A percentile compares a stretch with the other conserved stretches of the same genome.
Evolutionary conservation across 2,329 filamentous ascomycete species (phyloP).

Genomic region (Fusarium vanettenii): DNA sequence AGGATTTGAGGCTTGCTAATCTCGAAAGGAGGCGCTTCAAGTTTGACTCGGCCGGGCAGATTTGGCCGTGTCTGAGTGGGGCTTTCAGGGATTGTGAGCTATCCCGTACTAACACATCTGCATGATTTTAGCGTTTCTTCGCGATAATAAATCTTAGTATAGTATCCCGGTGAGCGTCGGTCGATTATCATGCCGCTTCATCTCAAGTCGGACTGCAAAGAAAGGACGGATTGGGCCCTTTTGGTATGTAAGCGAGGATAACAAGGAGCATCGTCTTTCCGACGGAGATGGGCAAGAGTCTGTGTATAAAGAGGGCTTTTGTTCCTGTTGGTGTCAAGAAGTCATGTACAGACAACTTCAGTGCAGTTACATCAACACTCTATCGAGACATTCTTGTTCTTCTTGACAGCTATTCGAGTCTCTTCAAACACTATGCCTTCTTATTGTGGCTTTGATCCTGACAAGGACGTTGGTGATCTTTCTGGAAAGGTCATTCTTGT

Average conservation of each 20-base stretch:
- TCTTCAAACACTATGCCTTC: slow-evolving; percentile 10
- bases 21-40: not conserved
- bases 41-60: not conserved
- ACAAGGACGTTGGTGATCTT: slow-evolving; percentile 57
- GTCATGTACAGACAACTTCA: not conserved
- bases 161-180: slow-evolving; percentile 23
- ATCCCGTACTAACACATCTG: slow-evolving; percentile 20
- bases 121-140: rapidly evolving
- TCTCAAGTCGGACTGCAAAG: not conserved
- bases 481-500: slow-evolving; percentile 62
- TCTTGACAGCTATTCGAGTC: not conserved
- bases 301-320: not conserved
- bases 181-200: slow-evolving; percentile 22
- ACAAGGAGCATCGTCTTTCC: not conserved
- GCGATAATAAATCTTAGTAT: not conserved
- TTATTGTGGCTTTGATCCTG: slow-evolving; percentile 48
- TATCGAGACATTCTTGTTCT: too few species aligned
- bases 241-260: not conserved
- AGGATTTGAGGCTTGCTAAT: not conserved
- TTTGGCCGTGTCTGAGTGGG: not conserved
- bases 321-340: not conserved
- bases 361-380: not conserved
- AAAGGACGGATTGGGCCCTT: not conserved
- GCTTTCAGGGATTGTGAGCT: not conserved
- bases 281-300: not conserved